Evolutionary conservation across 805 yeast species (phyloP), one percentile per base, ranked within the genome.

Genomic region (Lachancea meyersii): DNA sequence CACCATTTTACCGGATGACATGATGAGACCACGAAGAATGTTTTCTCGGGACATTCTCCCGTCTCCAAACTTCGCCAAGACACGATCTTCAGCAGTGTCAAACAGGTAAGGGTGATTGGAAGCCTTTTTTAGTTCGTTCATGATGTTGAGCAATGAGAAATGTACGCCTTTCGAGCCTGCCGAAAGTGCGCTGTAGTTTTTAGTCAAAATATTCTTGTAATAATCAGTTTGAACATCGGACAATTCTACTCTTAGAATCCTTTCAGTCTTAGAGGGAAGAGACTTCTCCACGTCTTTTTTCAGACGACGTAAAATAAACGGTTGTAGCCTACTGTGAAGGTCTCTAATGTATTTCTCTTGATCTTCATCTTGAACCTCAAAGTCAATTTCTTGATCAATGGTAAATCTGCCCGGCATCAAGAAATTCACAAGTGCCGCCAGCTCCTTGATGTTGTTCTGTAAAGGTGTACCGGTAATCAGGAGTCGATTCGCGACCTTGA

Each of bases 1-100:
- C 5, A 93, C 99, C 98, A 93, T 93, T 61, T 93, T 93, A 55
- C 99, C 99, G 6, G 96, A 86, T 14, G 94, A 86, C 98, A 93
- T 93, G 50, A 93, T 86, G 70, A 93, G 69, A 13, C 98, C 99
- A 58, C 88, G 79, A 31, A 93, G 66, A 17, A 84, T 73, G 51
- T 80, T 86, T 53, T 91, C 97, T 46, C 96, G 75, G 1, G 88
- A 72, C 23, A 71, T 65, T 32, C 61, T 60, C 31, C 73, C 71
- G 32, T 74, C 75, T 17, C 81, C 82, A 26, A 80, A 80, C 46
- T 80, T 80, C 11, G 80, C 69, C 46, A 83, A 66, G 26, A 93
- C 87, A 45, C 82, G 75, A 22, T 82, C 84, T 64, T 93, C 98
- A 2, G 95, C 97, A 45, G 82, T 83, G 53, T 89, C 96, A 65